Evolutionary conservation across 306 rosid genomes (phyloP).

Genomic region (Herpetospermum pedunculosum): DNA sequence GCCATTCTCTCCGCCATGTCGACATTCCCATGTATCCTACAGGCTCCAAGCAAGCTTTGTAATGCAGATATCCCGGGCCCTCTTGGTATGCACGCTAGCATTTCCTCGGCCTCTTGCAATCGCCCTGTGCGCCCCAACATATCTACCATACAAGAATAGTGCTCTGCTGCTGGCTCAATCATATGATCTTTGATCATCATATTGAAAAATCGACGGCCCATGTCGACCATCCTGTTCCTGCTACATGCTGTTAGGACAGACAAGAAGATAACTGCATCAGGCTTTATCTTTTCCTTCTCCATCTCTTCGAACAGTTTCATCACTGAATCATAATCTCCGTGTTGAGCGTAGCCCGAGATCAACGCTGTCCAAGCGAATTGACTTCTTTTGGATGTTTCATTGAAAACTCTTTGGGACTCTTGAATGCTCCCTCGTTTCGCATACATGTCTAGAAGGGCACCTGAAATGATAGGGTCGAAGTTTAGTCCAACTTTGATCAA

Average conservation of each 20-base stretch:
- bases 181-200: slow-evolving; percentile 40
- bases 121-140: slow-evolving; percentile 64
- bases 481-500: slow-evolving; percentile 48
- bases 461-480: slow-evolving; percentile 45
- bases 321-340: slow-evolving; percentile 56
- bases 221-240: slow-evolving; percentile 67
- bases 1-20: slow-evolving; percentile 62
- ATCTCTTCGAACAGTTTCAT: slow-evolving; percentile 45
- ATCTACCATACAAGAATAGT: slow-evolving; percentile 71
- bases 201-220: slow-evolving; percentile 41
- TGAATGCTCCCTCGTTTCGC: slow-evolving; percentile 69
- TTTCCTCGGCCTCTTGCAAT: slow-evolving; percentile 50
- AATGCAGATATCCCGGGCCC: slow-evolving; percentile 52
- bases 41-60: slow-evolving; percentile 78
- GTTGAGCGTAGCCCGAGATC: slow-evolving; percentile 62
- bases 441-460: slow-evolving; percentile 76
- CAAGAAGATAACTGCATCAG: slow-evolving; percentile 64
- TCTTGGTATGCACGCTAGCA: slow-evolving; percentile 46
- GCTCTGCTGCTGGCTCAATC: slow-evolving; percentile 59
- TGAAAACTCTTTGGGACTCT: slow-evolving; percentile 53
- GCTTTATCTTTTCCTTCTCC: slow-evolving; percentile 43
- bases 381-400: slow-evolving; percentile 38
- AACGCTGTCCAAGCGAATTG: slow-evolving; percentile 70
- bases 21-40: slow-evolving; percentile 50
- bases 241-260: slow-evolving; percentile 62